Percentiles rank a stretch among this genome's conserved stretches.
phyloP scores from a whole-genome alignment of 805 yeast genomes.

The Wickerhamomyces silvicola region DNA sequence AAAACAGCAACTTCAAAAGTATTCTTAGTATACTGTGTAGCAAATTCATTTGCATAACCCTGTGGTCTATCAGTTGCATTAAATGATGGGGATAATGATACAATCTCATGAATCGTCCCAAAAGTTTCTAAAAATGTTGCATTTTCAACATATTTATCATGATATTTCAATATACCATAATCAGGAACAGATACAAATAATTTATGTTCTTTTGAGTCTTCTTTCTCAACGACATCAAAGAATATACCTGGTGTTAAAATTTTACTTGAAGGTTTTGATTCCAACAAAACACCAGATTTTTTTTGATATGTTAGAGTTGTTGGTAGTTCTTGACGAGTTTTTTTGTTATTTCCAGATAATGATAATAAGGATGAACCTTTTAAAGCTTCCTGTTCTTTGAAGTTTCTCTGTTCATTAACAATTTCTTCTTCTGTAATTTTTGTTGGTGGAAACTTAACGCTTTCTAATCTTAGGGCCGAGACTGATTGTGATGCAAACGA shows the following conservation, averaged over 20 bases:
- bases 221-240: slow-evolving; percentile 49
- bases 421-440: slow-evolving; percentile 30
- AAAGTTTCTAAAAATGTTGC: slow-evolving; percentile 65
- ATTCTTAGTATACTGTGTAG: slow-evolving; percentile 69
- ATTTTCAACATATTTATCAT: slow-evolving; percentile 68
- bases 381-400: slow-evolving; percentile 25
- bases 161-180: slow-evolving; percentile 73
- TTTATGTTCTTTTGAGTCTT: slow-evolving; percentile 28
- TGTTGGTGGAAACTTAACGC: slow-evolving; percentile 64
- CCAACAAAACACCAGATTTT: slow-evolving; percentile 47
- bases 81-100: slow-evolving; percentile 63
- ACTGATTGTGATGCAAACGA: slow-evolving; percentile 27
- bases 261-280: slow-evolving; percentile 50
- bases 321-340: slow-evolving; percentile 24
- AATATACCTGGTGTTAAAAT: slow-evolving; percentile 84
- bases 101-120: slow-evolving; percentile 63
- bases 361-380: slow-evolving; percentile 25
- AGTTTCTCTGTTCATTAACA: slow-evolving; percentile 15
- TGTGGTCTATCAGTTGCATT: slow-evolving; percentile 67
- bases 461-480: slow-evolving; percentile 37
- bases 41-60: slow-evolving; percentile 81
- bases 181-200: slow-evolving; percentile 78
- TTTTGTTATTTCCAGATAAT: slow-evolving; percentile 2
- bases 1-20: slow-evolving; percentile 74
- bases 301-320: slow-evolving; percentile 43